Evolutionary conservation across 140 eudicot genomes (phyloP).

Genomic region (Oenanthe javanica): DNA sequence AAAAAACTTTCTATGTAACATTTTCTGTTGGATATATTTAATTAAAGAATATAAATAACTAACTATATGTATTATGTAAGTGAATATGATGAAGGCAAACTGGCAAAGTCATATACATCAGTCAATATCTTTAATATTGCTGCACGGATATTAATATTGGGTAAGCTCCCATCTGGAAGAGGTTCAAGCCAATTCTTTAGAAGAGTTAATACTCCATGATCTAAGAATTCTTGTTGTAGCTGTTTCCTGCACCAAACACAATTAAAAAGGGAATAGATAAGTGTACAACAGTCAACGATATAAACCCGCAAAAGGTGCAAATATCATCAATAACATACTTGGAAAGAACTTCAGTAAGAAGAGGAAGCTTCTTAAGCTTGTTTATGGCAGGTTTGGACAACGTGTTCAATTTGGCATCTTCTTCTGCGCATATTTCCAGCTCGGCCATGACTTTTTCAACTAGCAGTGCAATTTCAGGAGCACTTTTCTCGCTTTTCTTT

Average conservation of each 20-base stretch:
- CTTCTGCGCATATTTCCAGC: slow-evolving; percentile 86
- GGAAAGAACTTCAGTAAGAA: slow-evolving; percentile 71
- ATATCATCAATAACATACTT: slow-evolving; percentile 40
- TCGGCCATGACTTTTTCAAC: slow-evolving; percentile 94
- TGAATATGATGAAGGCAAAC: background rate
- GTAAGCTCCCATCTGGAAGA: slow-evolving; percentile 98
- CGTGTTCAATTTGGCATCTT: slow-evolving; percentile 67
- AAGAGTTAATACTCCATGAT: slow-evolving; percentile 83
- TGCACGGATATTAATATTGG: slow-evolving; percentile 86
- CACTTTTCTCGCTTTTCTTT: slow-evolving; percentile 81
- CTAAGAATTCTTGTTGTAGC: slow-evolving; percentile 83
- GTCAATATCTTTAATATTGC: slow-evolving; percentile 77
- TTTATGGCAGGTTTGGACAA: slow-evolving; percentile 76
- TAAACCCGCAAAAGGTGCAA: background rate
- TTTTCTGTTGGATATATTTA: slow-evolving; percentile 5
- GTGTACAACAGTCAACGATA: too few species aligned
- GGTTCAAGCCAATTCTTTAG: slow-evolving; percentile 96
- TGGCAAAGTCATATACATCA: slow-evolving; percentile 42
- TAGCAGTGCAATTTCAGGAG: slow-evolving; percentile 70
- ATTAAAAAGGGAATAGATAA: slow-evolving; percentile 1
- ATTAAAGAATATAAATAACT: background rate
- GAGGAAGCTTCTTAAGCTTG: slow-evolving; percentile 83
- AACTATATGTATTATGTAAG: background rate
- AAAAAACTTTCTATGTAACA: background rate
- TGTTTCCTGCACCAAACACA: slow-evolving; percentile 60